phyloP scores from a whole-genome alignment of 176 grass and related monocot genomes.

The Oryza australiensis region DNA sequence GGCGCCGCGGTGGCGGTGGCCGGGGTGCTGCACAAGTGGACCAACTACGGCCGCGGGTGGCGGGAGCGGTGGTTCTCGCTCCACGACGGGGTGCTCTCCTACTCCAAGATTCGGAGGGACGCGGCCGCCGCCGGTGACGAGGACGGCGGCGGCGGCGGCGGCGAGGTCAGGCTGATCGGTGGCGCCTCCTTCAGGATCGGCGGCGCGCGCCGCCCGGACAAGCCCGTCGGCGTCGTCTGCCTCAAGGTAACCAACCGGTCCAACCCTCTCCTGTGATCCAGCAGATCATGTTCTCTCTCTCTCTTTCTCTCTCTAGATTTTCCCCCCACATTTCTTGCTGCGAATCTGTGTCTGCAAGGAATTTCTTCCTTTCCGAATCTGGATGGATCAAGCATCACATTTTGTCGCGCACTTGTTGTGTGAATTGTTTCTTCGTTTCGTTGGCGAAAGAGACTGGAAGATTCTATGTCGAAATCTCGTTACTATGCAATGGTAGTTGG shows the following conservation, averaged over 20 bases:
- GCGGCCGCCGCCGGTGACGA: neutral
- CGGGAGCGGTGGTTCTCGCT: constrained; percentile 78
- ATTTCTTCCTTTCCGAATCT: constrained; percentile 17
- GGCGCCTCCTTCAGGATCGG: constrained; percentile 38
- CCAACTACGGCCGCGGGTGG: constrained; percentile 86
- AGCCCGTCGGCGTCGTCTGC: constrained; percentile 49
- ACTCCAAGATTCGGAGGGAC: constrained; percentile 73
- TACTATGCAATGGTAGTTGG: constrained; percentile 45
- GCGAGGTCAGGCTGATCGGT: constrained; percentile 61
- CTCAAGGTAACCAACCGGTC: constrained; percentile 42
- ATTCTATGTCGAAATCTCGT: constrained; percentile 19
- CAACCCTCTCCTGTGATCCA: neutral
- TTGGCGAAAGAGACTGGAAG: neutral
- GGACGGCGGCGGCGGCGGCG: constrained; percentile 3
- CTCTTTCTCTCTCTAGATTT: neutral
- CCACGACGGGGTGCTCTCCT: constrained; percentile 69
- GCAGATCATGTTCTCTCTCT: neutral
- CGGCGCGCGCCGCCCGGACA: constrained; percentile 29
- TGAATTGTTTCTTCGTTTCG: neutral
- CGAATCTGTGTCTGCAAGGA: neutral
- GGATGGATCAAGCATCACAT: constrained; percentile 9
- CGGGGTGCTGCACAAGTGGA: constrained; percentile 77
- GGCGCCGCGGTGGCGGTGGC: constrained; percentile 46
- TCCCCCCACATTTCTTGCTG: neutral
- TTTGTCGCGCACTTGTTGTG: neutral